Percentiles rank a stretch among this genome's conserved stretches.
These are phyloP conservation scores for Caryopteris hybrid DNA, from an alignment of 305 asterid genomes.

Conservation along the genomic window DNA sequence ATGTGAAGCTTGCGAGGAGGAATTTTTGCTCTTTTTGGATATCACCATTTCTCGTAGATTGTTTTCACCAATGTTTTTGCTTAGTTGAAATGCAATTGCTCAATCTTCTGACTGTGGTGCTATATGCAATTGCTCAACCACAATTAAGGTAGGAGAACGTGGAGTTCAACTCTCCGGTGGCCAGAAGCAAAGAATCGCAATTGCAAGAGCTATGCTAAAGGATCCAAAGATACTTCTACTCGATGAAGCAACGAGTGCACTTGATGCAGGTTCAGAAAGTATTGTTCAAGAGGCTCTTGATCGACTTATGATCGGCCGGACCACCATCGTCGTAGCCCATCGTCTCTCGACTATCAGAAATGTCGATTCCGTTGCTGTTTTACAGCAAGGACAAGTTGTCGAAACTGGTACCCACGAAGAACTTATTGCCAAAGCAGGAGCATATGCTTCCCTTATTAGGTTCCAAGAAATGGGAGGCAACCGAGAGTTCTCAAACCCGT, in stretches of 20 bases:
- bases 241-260: constrained; percentile 91
- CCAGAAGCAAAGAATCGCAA: constrained; percentile 83
- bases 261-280: constrained; percentile 81
- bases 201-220: constrained; percentile 89
- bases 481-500: constrained; percentile 73
- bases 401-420: constrained; percentile 93
- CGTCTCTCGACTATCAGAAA: constrained; percentile 83
- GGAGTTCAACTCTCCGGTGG: constrained; percentile 89
- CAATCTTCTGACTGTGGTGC: background rate
- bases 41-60: background rate
- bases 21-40: too few species aligned
- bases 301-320: constrained; percentile 87
- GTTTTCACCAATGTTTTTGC: background rate
- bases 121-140: background rate
- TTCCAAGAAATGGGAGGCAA: constrained; percentile 85
- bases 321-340: constrained; percentile 86
- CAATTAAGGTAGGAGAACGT: constrained; percentile 77
- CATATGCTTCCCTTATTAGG: constrained; percentile 69
- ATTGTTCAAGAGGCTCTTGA: constrained; percentile 88
- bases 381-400: constrained; percentile 86
- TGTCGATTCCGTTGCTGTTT: constrained; percentile 76
- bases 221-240: constrained; percentile 83
- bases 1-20: too few species aligned
- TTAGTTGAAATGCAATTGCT: background rate
- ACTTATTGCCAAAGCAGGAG: constrained; percentile 72